Evolutionary conservation across 1,284 basidiomycete genomes (phyloP), one percentile per base, ranked within the genome.

Genomic region (Ganoderma multipileum): DNA sequence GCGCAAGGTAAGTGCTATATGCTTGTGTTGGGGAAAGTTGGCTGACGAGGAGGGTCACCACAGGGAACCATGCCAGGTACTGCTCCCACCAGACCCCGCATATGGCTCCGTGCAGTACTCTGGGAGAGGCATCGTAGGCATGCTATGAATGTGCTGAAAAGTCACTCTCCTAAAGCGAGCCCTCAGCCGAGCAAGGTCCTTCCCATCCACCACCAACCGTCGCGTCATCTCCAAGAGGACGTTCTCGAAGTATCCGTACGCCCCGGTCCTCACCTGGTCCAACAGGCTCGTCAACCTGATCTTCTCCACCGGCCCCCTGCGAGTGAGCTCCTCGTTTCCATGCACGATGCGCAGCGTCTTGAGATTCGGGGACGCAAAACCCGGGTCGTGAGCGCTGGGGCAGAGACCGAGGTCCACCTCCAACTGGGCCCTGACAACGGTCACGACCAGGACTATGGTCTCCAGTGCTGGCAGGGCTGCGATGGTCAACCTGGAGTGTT

Each of bases 231-330:
- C 41, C 58, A 65, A 23, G 26, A 61, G 18, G 8, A 65, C 42
- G 16, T 39, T 38, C 38, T 41, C 47, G 38, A 66, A 54, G 59
- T 61, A 61, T 44, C 23, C 28, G 38, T 66, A 61, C 26, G 41
- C 58, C n/a, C 64, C 64, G 26, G 58, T 14, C 44, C n/a, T 14
- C 18, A 66, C 26, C 23, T 61, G 58, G 6, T 39, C 47, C 26
- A 66, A 38, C 64, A 61, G 12, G 18, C n/a, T n/a, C 36, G 23
- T 41, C 47, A 66, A 54, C 7, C 26, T 23, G n/a, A 58, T 4
- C 20, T 58, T 38, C 33, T 18, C 36, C 30, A 39, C 30, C 47
- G 33, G 20, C 42, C 18, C 23, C n/a, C 9, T 41, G 30, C 12
- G 16, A 42, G 33, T 33, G 14, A n/a, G 1, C 23, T n/a, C 8